phyloP scores from a whole-genome alignment of 371 early-diverging fungal genomes.

The Mucor indicus region DNA sequence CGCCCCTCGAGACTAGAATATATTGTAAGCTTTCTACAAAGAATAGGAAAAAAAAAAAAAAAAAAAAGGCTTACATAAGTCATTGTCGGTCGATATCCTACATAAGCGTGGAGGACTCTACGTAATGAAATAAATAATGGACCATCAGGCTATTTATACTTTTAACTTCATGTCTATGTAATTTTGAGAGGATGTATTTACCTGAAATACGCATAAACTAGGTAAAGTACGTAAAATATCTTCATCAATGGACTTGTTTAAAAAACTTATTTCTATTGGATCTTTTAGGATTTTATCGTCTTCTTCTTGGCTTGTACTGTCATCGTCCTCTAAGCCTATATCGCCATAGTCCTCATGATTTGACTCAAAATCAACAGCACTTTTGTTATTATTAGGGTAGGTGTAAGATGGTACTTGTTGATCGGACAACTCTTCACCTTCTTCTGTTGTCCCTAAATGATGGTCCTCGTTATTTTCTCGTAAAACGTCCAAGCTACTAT shows the following conservation, averaged over 20 bases:
- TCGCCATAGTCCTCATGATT: too few species aligned
- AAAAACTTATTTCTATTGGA: slow-evolving; percentile 21
- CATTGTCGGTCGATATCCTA: slow-evolving; percentile 27
- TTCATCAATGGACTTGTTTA: slow-evolving; percentile 44
- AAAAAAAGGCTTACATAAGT: slow-evolving; percentile 39
- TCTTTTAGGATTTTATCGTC: slow-evolving; percentile 19
- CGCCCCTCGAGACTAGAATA: slow-evolving; percentile 45
- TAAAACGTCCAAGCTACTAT: slow-evolving; percentile 45
- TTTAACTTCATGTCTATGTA: too few species aligned
- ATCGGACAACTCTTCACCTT: too few species aligned
- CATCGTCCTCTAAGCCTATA: slow-evolving; percentile 14
- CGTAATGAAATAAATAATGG: slow-evolving; percentile 40
- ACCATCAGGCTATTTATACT: slow-evolving; percentile 48
- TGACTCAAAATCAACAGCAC: too few species aligned
- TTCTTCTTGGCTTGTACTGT: slow-evolving; percentile 11
- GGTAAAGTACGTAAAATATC: slow-evolving; percentile 49
- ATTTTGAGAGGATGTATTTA: too few species aligned
- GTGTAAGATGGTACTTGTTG: too few species aligned
- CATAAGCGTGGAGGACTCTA: slow-evolving; percentile 44
- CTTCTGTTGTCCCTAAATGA: too few species aligned
- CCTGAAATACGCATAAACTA: slow-evolving; percentile 51
- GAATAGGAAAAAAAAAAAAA: too few species aligned
- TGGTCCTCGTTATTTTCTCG: slow-evolving; percentile 25
- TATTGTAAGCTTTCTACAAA: too few species aligned
- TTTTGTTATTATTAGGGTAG: too few species aligned